Conservation (phyloP, 495 filamentous ascomycete genomes). For the Immersiella caudata region DNA sequence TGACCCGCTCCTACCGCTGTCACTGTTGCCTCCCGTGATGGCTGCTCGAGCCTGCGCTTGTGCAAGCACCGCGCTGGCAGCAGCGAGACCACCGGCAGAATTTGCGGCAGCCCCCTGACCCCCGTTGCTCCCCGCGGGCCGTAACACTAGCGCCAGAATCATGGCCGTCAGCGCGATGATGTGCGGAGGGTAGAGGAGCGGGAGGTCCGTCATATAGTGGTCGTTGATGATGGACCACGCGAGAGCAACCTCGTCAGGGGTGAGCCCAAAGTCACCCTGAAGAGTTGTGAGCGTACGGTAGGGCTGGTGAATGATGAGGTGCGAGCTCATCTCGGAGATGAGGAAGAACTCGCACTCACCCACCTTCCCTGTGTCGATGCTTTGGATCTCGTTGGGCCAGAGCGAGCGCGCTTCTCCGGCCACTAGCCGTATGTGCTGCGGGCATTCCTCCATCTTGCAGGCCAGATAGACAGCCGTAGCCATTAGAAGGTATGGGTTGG, state of each 20-base stretch:
- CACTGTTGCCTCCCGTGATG: constrained; percentile 30
- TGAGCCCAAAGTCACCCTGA: constrained; percentile 68
- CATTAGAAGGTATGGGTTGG: constrained; percentile 90
- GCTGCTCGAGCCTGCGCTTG: constrained; percentile 42
- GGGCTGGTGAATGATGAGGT: constrained; percentile 95
- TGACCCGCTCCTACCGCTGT: constrained; percentile 20
- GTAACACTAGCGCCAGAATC: constrained; percentile 80
- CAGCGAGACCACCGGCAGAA: constrained; percentile 41
- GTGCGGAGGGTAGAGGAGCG: constrained; percentile 85
- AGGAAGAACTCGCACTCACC: constrained; percentile 97
- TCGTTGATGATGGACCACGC: constrained; percentile 94
- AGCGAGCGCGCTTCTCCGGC: constrained; percentile 81
- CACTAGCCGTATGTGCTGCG: constrained; percentile 90
- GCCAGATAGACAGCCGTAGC: constrained; percentile 92
- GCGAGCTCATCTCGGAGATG: constrained; percentile 92
- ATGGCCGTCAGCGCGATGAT: constrained; percentile 89
- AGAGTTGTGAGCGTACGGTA: constrained; percentile 84
- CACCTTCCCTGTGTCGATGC: constrained; percentile 79
- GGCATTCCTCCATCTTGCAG: constrained; percentile 98
- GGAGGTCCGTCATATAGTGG: constrained; percentile 91
- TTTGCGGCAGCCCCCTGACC: constrained; percentile 7
- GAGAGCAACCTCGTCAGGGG: constrained; percentile 74
- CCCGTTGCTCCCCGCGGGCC: constrained; percentile 34
- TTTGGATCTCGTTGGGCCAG: constrained; percentile 87
- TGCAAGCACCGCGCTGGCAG: constrained; percentile 44